Conservation (phyloP, 768 basidiomycete genomes). For the Chalciporus piperatus region DNA sequence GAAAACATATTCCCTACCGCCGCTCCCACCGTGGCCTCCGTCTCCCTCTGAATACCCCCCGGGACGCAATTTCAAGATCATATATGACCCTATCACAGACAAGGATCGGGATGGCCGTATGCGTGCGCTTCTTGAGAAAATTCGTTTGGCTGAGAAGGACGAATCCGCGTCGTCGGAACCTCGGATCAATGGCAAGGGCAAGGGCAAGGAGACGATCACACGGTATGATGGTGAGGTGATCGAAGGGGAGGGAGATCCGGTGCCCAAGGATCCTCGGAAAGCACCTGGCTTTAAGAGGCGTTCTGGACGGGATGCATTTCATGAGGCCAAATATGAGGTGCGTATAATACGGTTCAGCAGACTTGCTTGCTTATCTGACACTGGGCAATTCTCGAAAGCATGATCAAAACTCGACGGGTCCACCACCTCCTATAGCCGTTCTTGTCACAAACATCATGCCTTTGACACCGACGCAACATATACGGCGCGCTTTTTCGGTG, state of each 20-base stretch:
- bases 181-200: constrained; percentile 60
- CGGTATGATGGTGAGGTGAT: constrained; percentile 57
- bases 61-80: constrained; percentile 54
- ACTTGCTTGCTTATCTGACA: constrained; percentile 4
- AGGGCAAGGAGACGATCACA: constrained; percentile 56
- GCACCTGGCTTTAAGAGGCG: constrained; percentile 35
- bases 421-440: constrained; percentile 72
- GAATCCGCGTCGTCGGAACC: constrained; percentile 24
- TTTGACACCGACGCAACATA: constrained; percentile 61
- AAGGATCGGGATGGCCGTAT: constrained; percentile 39
- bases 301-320: constrained; percentile 38
- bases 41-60: constrained; percentile 46
- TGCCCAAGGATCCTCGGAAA: constrained; percentile 55
- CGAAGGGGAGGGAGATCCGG: constrained; percentile 39
- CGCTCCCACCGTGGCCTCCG: constrained; percentile 56
- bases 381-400: constrained; percentile 45
- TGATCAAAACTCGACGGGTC: constrained; percentile 67
- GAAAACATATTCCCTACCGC: constrained; percentile 39
- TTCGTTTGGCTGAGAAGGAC: constrained; percentile 33
- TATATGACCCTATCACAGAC: constrained; percentile 62
- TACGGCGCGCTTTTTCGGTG: constrained; percentile 61
- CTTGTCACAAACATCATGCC: constrained; percentile 71
- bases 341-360: constrained; percentile 14
- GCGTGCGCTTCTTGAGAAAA: constrained; percentile 40
- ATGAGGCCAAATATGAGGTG: constrained; percentile 57